Evolutionary conservation across 768 basidiomycete species (phyloP).

Genomic region (Termitomyces sp.): DNA sequence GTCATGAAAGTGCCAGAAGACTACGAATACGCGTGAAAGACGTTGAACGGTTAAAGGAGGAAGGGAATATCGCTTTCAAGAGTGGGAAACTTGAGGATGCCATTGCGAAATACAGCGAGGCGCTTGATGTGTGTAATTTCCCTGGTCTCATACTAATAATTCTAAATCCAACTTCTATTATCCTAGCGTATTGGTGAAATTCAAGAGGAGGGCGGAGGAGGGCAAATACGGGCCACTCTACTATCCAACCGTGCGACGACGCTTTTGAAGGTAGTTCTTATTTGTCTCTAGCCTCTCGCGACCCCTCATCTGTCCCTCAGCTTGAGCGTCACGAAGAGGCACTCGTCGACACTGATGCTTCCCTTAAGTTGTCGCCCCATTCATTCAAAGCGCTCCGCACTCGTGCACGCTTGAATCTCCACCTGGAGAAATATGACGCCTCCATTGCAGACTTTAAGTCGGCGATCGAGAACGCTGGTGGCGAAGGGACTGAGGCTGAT

Average conservation of each 20-base stretch:
- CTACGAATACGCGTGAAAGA: slow-evolving; percentile 77
- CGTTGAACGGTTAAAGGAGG: slow-evolving; percentile 79
- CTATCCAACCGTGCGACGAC: slow-evolving; percentile 84
- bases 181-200: slow-evolving; percentile 58
- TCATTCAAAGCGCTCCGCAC: slow-evolving; percentile 87
- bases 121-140: slow-evolving; percentile 49
- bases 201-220: slow-evolving; percentile 72
- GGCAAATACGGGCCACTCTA: slow-evolving; percentile 73
- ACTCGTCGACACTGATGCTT: slow-evolving; percentile 62
- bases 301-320: slow-evolving; percentile 28
- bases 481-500: slow-evolving; percentile 60
- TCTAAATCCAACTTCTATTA: not conserved
- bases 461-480: slow-evolving; percentile 68
- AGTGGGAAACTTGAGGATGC: slow-evolving; percentile 52
- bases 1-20: slow-evolving; percentile 60
- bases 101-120: slow-evolving; percentile 60
- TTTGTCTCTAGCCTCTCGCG: not conserved
- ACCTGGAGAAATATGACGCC: slow-evolving; percentile 68
- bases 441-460: slow-evolving; percentile 71
- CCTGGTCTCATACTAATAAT: not conserved
- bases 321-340: slow-evolving; percentile 63
- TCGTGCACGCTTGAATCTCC: slow-evolving; percentile 71
- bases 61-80: slow-evolving; percentile 79
- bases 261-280: slow-evolving; percentile 52
- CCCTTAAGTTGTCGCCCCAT: slow-evolving; percentile 52